Percentiles rank a stretch among this genome's conserved stretches.
Conservation (phyloP, 805 yeast species). For the Candida sithepensis region DNA sequence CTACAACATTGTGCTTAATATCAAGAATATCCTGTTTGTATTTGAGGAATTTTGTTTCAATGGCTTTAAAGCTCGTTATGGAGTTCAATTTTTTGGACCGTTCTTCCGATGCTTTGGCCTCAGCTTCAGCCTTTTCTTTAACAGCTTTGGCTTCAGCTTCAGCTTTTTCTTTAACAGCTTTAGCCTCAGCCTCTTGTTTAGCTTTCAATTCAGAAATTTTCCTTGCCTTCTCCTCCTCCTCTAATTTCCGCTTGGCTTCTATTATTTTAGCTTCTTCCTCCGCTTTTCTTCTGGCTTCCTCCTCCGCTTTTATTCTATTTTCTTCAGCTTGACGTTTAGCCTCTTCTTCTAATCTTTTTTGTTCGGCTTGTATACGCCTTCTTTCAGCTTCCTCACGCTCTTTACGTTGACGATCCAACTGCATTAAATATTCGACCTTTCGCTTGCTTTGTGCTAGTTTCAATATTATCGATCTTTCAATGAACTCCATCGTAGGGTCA, state of each 20-base stretch:
- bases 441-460: constrained; percentile 3
- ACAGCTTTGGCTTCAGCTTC: constrained; percentile 18
- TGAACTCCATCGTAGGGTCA: background rate
- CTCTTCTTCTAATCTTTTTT: constrained; percentile 9
- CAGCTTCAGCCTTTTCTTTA: constrained; percentile 21
- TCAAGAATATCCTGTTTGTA: constrained; percentile 50
- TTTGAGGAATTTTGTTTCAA: constrained; percentile 42
- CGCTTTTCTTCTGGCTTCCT: constrained; percentile 13
- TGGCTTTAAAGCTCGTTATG: constrained; percentile 30
- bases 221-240: constrained; percentile 21
- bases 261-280: constrained; percentile 11
- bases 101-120: constrained; percentile 19
- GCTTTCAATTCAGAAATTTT: constrained; percentile 20
- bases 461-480: background rate
- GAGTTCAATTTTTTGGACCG: constrained; percentile 19
- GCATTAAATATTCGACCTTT: constrained; percentile 6
- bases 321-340: constrained; percentile 1
- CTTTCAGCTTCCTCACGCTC: constrained; percentile 1
- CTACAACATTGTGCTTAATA: constrained; percentile 59
- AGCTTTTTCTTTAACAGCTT: constrained; percentile 21
- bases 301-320: constrained; percentile 13
- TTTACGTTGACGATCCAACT: constrained; percentile 1
- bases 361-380: constrained; percentile 2
- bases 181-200: constrained; percentile 20
- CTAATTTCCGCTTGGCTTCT: constrained; percentile 13